Conservation (phyloP, 2,329 filamentous ascomycete genomes). For the Curvularia lunata region DNA sequence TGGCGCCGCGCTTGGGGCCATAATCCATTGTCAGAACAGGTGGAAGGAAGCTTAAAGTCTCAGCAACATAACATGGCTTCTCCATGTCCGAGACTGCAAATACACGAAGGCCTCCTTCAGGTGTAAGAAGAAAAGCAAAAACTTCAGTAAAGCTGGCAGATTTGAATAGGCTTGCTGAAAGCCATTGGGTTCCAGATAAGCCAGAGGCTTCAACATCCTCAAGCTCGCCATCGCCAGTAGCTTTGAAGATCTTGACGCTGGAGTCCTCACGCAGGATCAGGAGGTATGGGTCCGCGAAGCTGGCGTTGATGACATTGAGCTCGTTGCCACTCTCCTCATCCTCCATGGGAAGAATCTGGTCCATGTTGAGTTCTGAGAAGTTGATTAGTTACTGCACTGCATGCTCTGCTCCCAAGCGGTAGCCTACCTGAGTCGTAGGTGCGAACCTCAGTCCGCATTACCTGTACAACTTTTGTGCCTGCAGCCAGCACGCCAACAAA, state of each 20-base stretch:
- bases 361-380: conserved; percentile 75
- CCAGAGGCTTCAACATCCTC: conserved; percentile 76
- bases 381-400: not conserved
- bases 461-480: conserved; percentile 82
- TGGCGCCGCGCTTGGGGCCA: conserved; percentile 70
- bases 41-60: conserved; percentile 79
- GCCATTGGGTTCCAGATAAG: conserved; percentile 72
- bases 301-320: conserved; percentile 77
- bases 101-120: conserved; percentile 76
- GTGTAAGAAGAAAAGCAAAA: conserved; percentile 78
- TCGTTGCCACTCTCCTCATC: conserved; percentile 82
- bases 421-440: conserved; percentile 85
- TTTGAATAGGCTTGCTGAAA: conserved; percentile 82
- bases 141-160: conserved; percentile 64
- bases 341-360: conserved; percentile 89
- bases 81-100: conserved; percentile 77
- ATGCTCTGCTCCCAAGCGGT: not conserved
- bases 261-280: conserved; percentile 83
- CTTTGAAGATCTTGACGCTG: conserved; percentile 78
- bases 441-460: conserved; percentile 83
- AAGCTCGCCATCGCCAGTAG: conserved; percentile 81
- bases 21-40: conserved; percentile 76
- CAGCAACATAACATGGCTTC: conserved; percentile 73
- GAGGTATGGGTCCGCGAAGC: conserved; percentile 85
- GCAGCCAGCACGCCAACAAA: conserved; percentile 84